Evolutionary conservation across 1,284 basidiomycete species (phyloP).

Genomic region (Trametes polyzona): DNA sequence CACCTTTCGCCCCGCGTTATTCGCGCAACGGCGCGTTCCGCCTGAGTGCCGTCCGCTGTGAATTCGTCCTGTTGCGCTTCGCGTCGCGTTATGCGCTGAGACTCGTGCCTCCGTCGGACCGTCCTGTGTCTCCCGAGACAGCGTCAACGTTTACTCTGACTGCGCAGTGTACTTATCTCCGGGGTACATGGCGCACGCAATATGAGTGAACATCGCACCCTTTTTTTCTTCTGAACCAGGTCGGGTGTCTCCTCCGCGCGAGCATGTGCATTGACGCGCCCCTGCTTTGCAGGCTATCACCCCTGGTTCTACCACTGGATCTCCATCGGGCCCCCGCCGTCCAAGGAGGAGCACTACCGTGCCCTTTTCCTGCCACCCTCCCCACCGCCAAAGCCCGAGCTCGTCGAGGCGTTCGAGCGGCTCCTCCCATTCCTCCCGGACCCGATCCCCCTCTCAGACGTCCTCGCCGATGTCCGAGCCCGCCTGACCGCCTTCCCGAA

Average conservation of each 20-base stretch:
- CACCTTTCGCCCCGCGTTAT: not conserved
- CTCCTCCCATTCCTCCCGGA: conserved; percentile 64
- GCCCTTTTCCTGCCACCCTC: conserved; percentile 51
- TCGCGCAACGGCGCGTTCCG: not conserved
- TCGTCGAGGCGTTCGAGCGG: conserved; percentile 48
- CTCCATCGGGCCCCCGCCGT: conserved; percentile 42
- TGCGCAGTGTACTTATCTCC: not conserved
- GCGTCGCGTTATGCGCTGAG: too few species aligned
- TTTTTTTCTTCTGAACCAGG: conserved; percentile 1
- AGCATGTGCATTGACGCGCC: conserved; percentile 9
- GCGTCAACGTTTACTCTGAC: not conserved
- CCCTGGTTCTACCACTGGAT: conserved; percentile 85
- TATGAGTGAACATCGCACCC: not conserved
- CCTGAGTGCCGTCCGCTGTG: not conserved
- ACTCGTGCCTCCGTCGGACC: not conserved
- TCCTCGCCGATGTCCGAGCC: conserved; percentile 57
- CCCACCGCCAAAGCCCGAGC: conserved; percentile 31
- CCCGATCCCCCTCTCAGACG: conserved; percentile 55
- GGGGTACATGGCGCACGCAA: too few species aligned
- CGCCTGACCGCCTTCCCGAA: conserved; percentile 61
- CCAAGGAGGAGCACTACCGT: conserved; percentile 72
- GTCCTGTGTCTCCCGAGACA: not conserved
- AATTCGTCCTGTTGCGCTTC: not conserved
- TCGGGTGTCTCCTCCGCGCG: not conserved
- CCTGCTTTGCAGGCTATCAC: conserved; percentile 63